Evolutionary conservation across 2,329 filamentous ascomycete genomes (phyloP), one percentile per base, ranked within the genome.

Genomic region (Colletotrichum sublineola): DNA sequence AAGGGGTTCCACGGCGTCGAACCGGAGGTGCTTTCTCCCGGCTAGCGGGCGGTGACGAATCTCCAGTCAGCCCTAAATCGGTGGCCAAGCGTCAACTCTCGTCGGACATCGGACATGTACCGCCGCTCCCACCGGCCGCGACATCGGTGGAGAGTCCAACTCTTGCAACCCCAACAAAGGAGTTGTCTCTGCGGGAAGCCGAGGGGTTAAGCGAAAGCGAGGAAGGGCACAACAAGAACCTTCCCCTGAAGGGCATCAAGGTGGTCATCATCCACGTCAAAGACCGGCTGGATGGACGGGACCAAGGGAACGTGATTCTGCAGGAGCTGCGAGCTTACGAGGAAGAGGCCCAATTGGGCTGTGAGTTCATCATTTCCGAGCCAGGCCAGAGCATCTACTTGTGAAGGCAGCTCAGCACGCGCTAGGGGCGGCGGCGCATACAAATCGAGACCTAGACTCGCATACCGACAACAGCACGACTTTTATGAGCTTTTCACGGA

Each of bases 201-300:
- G 84, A 84, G 46, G 52, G 67, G 15, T 50, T 64, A 46, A 71
- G 71, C 61, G 71, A 71, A 36, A 52, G 48, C n/a, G 69, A 72
- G 24, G 69, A 72, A 14, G 69, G 69, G 31, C 33, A 68, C n/a
- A n/a, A 24, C 53, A 18, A 40, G 44, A 64, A 63, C 53, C 71
- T n/a, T 12, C 91, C 91, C 8, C 85, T 99, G 5, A 84, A 86
- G 64, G 95, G 94, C 0, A 80, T 98, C 38, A 93, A 91, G 74
- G 86, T 99, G 1, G 91, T 98, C 62, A 90, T 98, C 67, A 98
- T 98, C 48, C 96, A 99, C 79, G 89, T 98, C 78, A 99, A 99
- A 80, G 96, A 98, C 75, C 92, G 89, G 31, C 84, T 98, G 11
- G 95, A 97, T 79, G 94, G 90, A 0, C 89, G 89, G 84, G 60